These are phyloP conservation scores for Candida corydali DNA, from an alignment of 805 yeast genomes.

Conservation along the genomic window DNA sequence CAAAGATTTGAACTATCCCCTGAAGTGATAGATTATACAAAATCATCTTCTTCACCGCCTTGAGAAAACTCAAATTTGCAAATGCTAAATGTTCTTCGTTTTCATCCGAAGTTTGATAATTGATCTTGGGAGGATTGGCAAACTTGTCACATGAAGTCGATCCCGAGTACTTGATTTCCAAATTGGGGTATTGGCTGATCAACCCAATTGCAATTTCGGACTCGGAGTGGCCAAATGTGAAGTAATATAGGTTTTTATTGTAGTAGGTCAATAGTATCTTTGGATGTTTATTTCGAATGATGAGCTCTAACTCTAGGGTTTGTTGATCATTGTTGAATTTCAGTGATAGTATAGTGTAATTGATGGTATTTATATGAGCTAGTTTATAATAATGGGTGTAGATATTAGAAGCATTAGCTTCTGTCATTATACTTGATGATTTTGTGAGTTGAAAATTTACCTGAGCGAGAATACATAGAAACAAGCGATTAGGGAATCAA, in stretches of 20 bases:
- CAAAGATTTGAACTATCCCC: constrained; percentile 28
- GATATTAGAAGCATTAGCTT: constrained; percentile 22
- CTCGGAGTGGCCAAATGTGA: constrained; percentile 25
- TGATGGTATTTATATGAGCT: constrained; percentile 30
- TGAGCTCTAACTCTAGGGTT: constrained; percentile 36
- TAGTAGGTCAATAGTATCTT: constrained; percentile 37
- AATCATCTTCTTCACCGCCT: constrained; percentile 36
- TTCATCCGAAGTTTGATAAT: constrained; percentile 8
- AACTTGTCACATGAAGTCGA: constrained; percentile 21
- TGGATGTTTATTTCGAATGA: constrained; percentile 33
- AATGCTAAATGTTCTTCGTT: constrained; percentile 26
- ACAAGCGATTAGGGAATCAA: no score
- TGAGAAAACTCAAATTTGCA: constrained; percentile 33
- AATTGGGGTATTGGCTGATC: constrained; percentile 19
- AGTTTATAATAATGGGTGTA: constrained; percentile 38
- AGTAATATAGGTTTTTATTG: constrained; percentile 35
- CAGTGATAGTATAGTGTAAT: constrained; percentile 26
- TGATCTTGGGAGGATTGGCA: constrained; percentile 26
- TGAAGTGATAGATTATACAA: constrained; percentile 27
- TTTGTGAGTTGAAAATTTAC: not conserved
- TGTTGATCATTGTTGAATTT: constrained; percentile 30
- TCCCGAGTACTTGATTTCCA: constrained; percentile 19
- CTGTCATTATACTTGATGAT: constrained; percentile 12
- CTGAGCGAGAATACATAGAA: no score
- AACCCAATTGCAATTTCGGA: constrained; percentile 12